Conservation (phyloP, 768 basidiomycete genomes). For the Fomitopsis pulvina region DNA sequence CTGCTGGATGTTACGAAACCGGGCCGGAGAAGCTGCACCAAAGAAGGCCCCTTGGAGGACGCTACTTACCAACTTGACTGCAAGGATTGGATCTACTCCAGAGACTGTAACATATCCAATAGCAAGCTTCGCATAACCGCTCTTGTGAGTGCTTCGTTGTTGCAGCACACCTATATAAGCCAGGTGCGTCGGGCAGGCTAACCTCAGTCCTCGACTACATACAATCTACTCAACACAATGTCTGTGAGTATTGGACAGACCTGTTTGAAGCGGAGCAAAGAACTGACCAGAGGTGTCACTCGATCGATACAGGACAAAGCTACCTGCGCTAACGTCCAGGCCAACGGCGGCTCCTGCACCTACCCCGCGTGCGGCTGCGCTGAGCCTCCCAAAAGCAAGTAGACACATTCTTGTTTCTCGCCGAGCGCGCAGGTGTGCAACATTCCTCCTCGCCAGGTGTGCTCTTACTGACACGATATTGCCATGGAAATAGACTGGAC, state of each 20-base stretch:
- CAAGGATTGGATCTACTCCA: too few relatives aligned
- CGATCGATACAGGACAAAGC: not conserved
- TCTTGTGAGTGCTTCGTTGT: not conserved
- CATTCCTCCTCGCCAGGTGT: too few relatives aligned
- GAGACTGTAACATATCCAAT: too few relatives aligned
- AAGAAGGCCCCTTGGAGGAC: too few relatives aligned
- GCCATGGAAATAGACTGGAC: too few relatives aligned
- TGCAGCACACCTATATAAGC: not conserved
- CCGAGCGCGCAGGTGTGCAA: too few relatives aligned
- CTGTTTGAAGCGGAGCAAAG: not conserved
- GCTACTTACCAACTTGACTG: too few relatives aligned
- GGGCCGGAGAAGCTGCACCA: too few relatives aligned
- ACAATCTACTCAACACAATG: not conserved
- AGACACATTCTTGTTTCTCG: too few relatives aligned
- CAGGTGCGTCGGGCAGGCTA: not conserved
- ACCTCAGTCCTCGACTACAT: not conserved
- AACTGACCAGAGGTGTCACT: not conserved
- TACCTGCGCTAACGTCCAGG: not conserved
- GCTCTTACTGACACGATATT: too few relatives aligned
- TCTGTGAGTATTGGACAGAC: not conserved
- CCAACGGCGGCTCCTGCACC: not conserved
- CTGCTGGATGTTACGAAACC: too few relatives aligned
- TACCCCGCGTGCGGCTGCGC: not conserved
- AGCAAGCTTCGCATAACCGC: too few relatives aligned
- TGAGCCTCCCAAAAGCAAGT: not conserved